Evolutionary conservation across 2,329 filamentous ascomycete species (phyloP).

Genomic region (Monascus ruber): DNA sequence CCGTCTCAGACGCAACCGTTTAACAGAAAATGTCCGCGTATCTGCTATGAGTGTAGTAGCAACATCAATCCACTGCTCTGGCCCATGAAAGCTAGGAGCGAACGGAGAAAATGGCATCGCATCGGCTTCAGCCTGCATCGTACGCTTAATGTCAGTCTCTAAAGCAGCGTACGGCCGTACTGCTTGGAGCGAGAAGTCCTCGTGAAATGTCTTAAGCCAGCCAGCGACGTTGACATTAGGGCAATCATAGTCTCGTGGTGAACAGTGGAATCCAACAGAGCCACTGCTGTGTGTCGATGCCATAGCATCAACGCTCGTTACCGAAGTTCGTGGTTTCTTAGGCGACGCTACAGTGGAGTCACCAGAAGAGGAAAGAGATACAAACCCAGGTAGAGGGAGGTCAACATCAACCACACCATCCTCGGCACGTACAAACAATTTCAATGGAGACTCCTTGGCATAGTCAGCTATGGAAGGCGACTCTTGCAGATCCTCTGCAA

Average conservation of each 20-base stretch:
- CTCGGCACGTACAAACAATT: slow-evolving; percentile 44
- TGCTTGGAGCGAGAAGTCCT: slow-evolving; percentile 49
- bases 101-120: slow-evolving; percentile 32
- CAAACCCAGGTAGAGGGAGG: slow-evolving; percentile 43
- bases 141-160: slow-evolving; percentile 43
- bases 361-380: slow-evolving; percentile 34
- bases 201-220: slow-evolving; percentile 46
- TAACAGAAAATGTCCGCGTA: slow-evolving; percentile 42
- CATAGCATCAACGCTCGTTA: slow-evolving; percentile 41
- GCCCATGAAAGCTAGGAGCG: slow-evolving; percentile 19
- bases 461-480: slow-evolving; percentile 18
- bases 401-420: slow-evolving; percentile 53
- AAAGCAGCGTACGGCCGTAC: slow-evolving; percentile 43
- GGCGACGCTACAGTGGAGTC: slow-evolving; percentile 34
- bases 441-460: slow-evolving; percentile 35
- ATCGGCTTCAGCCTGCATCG: slow-evolving; percentile 47
- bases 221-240: slow-evolving; percentile 46
- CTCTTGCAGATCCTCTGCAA: slow-evolving; percentile 16
- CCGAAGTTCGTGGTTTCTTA: slow-evolving; percentile 34
- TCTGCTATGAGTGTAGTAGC: slow-evolving; percentile 48
- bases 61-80: slow-evolving; percentile 44
- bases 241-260: slow-evolving; percentile 28
- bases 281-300: slow-evolving; percentile 33
- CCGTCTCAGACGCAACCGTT: slow-evolving; percentile 43
- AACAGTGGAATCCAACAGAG: slow-evolving; percentile 19